Percentiles rank a stretch among this genome's conserved stretches.
Conservation (phyloP, 176 grass and related monocot species). For the Leersia perrieri region DNA sequence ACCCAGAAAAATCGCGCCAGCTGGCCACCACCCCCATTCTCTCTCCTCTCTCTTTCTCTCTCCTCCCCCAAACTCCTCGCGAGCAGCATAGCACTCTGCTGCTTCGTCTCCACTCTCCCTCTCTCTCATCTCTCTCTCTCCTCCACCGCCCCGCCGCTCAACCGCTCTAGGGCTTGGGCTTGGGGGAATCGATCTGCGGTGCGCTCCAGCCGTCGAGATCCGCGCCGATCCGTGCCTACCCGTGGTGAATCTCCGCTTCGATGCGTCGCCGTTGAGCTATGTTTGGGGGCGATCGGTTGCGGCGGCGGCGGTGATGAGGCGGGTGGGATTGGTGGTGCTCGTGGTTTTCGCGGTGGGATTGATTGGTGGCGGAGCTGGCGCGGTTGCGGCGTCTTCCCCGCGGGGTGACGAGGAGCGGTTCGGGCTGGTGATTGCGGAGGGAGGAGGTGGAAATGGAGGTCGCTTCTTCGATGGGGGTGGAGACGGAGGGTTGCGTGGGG, state of each 20-base stretch:
- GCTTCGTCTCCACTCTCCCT: not conserved
- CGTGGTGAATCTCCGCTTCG: not conserved
- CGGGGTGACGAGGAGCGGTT: not conserved
- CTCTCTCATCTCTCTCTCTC: not conserved
- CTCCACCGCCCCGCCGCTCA: not conserved
- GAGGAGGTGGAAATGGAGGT: not conserved
- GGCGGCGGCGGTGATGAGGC: not conserved
- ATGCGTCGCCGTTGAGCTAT: conserved; percentile 16
- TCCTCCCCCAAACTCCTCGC: not conserved
- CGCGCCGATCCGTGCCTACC: not conserved
- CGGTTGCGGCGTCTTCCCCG: not conserved
- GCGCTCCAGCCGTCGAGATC: conserved; percentile 4
- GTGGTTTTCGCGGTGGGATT: not conserved
- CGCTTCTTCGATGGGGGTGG: no score
- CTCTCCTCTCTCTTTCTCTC: not conserved
- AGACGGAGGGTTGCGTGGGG: not conserved
- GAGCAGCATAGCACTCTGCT: not conserved
- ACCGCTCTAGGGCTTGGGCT: conserved; percentile 18
- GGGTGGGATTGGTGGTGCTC: conserved; percentile 19
- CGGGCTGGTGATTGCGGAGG: not conserved
- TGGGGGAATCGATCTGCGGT: conserved; percentile 18
- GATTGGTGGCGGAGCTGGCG: not conserved
- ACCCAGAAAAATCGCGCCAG: conserved; percentile 5
- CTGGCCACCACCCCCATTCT: conserved; percentile 7
- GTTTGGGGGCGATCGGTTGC: not conserved